These are phyloP conservation scores for Blastobotrys indianensis DNA, from an alignment of 1,139 yeast genomes.

Conservation along the genomic window DNA sequence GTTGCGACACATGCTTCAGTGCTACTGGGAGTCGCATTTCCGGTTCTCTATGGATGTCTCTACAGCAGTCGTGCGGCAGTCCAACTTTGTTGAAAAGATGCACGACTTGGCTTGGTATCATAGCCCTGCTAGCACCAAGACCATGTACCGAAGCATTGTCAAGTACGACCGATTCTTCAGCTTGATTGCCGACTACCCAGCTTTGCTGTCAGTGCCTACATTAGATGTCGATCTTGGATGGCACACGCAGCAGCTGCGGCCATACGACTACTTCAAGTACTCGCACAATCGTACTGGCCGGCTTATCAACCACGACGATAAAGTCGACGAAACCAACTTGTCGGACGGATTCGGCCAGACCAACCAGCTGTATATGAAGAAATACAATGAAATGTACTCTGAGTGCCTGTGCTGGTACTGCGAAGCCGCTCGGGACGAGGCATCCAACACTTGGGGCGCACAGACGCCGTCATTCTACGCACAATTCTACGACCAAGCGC, in stretches of 20 bases:
- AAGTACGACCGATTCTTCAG: conserved; percentile 33
- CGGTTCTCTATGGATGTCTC: conserved; percentile 29
- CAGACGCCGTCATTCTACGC: neutral
- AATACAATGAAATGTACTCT: conserved; percentile 28
- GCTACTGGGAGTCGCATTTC: conserved; percentile 25
- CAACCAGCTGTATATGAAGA: conserved; percentile 22
- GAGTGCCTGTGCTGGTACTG: conserved; percentile 34
- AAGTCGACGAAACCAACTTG: conserved; percentile 27
- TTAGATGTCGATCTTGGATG: conserved; percentile 39
- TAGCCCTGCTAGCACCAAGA: conserved; percentile 25
- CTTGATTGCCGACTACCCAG: conserved; percentile 20
- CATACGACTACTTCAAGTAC: conserved; percentile 28
- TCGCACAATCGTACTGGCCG: conserved; percentile 20
- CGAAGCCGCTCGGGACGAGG: conserved; percentile 20
- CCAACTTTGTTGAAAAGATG: conserved; percentile 34
- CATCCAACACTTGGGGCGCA: neutral
- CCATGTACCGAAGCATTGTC: conserved; percentile 25
- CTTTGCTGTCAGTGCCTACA: conserved; percentile 34
- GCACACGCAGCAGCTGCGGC: conserved; percentile 39
- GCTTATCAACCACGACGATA: conserved; percentile 34
- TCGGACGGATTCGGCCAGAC: conserved; percentile 27
- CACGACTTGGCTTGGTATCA: conserved; percentile 33
- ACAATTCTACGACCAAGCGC: neutral
- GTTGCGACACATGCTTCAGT: conserved; percentile 17
- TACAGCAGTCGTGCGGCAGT: conserved; percentile 35